Conservation (phyloP, 2,329 filamentous ascomycete genomes). For the Chrysosporium keratinophilum region DNA sequence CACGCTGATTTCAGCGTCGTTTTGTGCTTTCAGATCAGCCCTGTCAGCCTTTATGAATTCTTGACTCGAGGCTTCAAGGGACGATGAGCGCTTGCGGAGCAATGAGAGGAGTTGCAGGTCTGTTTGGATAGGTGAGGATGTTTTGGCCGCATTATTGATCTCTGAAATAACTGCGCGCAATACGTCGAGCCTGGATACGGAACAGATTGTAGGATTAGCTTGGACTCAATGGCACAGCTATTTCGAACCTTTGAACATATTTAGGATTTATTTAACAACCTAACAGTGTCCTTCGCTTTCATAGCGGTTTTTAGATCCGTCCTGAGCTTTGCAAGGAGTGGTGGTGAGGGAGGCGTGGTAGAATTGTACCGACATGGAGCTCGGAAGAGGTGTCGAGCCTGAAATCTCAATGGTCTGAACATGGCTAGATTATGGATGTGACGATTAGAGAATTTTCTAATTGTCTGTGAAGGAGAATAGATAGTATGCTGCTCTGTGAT, state of each 20-base stretch:
- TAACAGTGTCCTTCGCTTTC: constrained; percentile 39
- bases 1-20: constrained; percentile 35
- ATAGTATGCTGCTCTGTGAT: not conserved
- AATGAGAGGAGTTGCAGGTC: constrained; percentile 39
- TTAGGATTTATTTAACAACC: constrained; percentile 24
- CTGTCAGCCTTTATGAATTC: constrained; percentile 35
- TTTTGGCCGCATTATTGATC: constrained; percentile 41
- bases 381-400: constrained; percentile 18
- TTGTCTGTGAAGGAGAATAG: not conserved
- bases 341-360: constrained; percentile 29
- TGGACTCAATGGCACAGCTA: constrained; percentile 2
- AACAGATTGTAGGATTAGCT: not conserved
- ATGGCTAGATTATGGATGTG: constrained; percentile 18
- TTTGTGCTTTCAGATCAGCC: constrained; percentile 37
- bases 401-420: constrained; percentile 26
- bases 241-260: not conserved
- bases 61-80: constrained; percentile 31
- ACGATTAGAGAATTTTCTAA: not conserved
- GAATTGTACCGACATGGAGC: constrained; percentile 33
- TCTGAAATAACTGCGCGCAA: constrained; percentile 42
- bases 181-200: constrained; percentile 35
- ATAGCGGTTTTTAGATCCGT: constrained; percentile 41
- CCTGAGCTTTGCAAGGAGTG: constrained; percentile 37
- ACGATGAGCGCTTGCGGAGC: constrained; percentile 36
- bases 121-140: constrained; percentile 36